These are phyloP conservation scores for Drosera spatulata DNA, from an alignment of 179 eudicot genomes.

Conservation along the genomic window DNA sequence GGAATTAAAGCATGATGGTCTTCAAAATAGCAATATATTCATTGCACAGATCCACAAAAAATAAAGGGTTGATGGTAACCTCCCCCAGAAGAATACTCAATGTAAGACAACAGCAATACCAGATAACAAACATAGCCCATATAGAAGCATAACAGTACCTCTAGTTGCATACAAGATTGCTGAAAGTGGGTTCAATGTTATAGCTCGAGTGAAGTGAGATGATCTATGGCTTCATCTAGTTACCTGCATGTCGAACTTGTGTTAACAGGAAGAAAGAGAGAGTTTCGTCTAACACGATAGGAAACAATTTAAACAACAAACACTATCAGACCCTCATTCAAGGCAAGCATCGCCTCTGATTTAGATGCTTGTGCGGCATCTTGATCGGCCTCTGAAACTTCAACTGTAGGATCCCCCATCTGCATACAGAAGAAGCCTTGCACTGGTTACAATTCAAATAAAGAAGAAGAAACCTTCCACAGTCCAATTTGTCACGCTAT, in stretches of 20 bases:
- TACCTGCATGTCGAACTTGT: conserved; percentile 28
- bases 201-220: conserved; percentile 76
- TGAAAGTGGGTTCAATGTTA: conserved; percentile 72
- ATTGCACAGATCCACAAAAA: no score
- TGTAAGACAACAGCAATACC: no score
- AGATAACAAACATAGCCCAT: neutral
- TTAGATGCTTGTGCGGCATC: conserved; percentile 78
- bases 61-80: no score
- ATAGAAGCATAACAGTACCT: conserved; percentile 29
- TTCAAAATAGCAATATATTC: no score
- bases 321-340: no score
- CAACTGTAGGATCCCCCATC: conserved; percentile 86
- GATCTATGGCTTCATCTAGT: conserved; percentile 73
- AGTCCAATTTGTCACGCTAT: no score
- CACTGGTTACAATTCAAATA: no score
- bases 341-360: no score
- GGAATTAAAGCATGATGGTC: neutral
- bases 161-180: conserved; percentile 90
- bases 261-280: neutral
- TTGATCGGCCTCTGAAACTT: conserved; percentile 75
- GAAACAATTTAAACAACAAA: conserved; percentile 17
- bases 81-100: neutral
- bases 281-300: neutral
- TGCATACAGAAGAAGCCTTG: conserved; percentile 6
- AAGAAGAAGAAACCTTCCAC: no score